phyloP scores from a whole-genome alignment of 169 alveolate genomes.

The Cryptosporidium meleagridis region DNA sequence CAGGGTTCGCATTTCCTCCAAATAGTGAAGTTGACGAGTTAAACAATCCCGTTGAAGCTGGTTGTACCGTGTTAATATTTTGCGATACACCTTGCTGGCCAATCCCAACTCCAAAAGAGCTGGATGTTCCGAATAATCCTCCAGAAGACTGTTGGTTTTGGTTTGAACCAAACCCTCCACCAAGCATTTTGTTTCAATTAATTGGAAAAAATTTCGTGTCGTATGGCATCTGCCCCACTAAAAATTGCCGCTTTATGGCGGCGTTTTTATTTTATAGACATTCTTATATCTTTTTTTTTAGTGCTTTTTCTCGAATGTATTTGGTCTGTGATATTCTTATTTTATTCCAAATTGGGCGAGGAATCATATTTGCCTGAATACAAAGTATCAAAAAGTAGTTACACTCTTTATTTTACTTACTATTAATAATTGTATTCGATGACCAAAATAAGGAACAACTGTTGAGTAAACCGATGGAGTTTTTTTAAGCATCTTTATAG shows the following conservation, averaged over 20 bases:
- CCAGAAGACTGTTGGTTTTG: conserved; percentile 66
- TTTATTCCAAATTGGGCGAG: conserved; percentile 48
- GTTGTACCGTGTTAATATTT: conserved; percentile 10
- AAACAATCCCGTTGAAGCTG: conserved; percentile 39
- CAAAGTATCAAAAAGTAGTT: not conserved
- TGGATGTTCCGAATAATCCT: conserved; percentile 64
- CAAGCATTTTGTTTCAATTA: conserved; percentile 44
- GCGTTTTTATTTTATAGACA: not conserved
- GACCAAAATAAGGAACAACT: conserved; percentile 74
- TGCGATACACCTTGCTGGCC: conserved; percentile 68
- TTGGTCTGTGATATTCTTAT: conserved; percentile 33
- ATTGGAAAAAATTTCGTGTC: conserved; percentile 21
- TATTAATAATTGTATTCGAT: conserved; percentile 68
- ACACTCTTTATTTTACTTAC: conserved; percentile 17
- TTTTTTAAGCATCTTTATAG: conserved; percentile 14
- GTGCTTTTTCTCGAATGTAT: conserved; percentile 56
- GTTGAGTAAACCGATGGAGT: conserved; percentile 23
- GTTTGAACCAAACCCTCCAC: conserved; percentile 68
- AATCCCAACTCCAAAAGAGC: conserved; percentile 52
- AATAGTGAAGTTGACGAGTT: conserved; percentile 51
- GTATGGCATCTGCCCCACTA: conserved; percentile 67
- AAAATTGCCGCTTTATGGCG: conserved; percentile 57
- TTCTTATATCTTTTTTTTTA: conserved; percentile 15
- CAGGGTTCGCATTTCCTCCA: conserved; percentile 37
- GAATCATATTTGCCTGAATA: conserved; percentile 62